Conservation (phyloP, 345 rosid genomes). For the Reutealis trisperma region DNA sequence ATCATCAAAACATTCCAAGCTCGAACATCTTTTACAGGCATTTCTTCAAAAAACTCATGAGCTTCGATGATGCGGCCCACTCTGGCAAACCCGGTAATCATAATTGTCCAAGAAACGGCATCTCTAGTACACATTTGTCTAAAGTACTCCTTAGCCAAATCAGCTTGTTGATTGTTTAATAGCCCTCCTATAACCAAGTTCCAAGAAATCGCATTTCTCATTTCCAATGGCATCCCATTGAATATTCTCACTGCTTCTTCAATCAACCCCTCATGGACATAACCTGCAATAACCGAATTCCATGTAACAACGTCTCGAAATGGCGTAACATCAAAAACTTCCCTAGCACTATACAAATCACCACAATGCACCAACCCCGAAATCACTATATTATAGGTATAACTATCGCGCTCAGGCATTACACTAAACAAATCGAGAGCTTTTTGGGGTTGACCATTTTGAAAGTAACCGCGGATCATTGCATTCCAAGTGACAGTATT, state of each 20-base stretch:
- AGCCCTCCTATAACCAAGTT: slow-evolving; percentile 44
- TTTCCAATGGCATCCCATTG: slow-evolving; percentile 23
- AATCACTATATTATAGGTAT: slow-evolving; percentile 37
- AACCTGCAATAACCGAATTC: slow-evolving; percentile 47
- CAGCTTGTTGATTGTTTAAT: slow-evolving; percentile 24
- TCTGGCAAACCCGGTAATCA: slow-evolving; percentile 41
- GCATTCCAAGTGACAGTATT: slow-evolving; percentile 44
- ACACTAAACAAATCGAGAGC: slow-evolving; percentile 29
- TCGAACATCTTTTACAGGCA: slow-evolving; percentile 40
- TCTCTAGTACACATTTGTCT: slow-evolving; percentile 34
- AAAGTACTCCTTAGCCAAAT: slow-evolving; percentile 39
- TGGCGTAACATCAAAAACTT: slow-evolving; percentile 37
- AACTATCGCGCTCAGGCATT: slow-evolving; percentile 41
- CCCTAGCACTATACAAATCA: slow-evolving; percentile 34
- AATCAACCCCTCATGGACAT: slow-evolving; percentile 32
- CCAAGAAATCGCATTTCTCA: slow-evolving; percentile 46
- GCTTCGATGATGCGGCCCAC: slow-evolving; percentile 37
- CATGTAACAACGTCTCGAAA: slow-evolving; percentile 39
- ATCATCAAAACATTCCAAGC: slow-evolving; percentile 44
- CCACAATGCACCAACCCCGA: slow-evolving; percentile 37
- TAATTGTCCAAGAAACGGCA: slow-evolving; percentile 43
- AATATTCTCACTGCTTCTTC: slow-evolving; percentile 37
- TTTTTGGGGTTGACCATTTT: slow-evolving; percentile 29
- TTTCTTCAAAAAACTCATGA: slow-evolving; percentile 33
- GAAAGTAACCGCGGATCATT: slow-evolving; percentile 44